Evolutionary conservation across 2,329 filamentous ascomycete genomes (phyloP).

Genomic region (Arthrobotrys iridis): DNA sequence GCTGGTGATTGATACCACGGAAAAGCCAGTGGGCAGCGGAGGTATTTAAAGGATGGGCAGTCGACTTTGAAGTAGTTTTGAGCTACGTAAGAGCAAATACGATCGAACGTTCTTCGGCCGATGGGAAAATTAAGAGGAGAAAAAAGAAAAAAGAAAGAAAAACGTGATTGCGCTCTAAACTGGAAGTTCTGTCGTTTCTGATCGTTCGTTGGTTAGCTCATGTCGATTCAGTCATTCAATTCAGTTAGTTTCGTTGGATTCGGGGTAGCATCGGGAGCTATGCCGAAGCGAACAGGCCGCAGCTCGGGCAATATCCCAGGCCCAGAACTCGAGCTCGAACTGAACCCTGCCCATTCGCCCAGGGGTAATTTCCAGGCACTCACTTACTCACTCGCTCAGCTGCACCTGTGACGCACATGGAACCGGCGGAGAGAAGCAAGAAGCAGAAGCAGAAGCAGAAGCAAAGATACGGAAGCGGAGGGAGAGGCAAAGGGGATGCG

Average conservation of each 20-base stretch:
- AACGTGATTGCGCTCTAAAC: constrained; percentile 37
- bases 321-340: neutral
- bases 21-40: neutral
- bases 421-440: too few relatives aligned
- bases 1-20: neutral
- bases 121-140: too few relatives aligned
- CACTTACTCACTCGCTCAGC: neutral
- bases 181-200: constrained; percentile 36
- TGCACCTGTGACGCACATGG: neutral
- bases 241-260: neutral
- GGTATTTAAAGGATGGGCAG: constrained; percentile 29
- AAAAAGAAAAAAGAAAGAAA: neutral
- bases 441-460: too few relatives aligned
- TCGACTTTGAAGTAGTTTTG: neutral
- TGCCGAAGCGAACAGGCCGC: constrained; percentile 52
- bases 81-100: constrained; percentile 36
- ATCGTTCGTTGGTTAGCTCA: too few relatives aligned
- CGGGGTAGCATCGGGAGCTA: constrained; percentile 51
- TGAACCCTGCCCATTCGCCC: neutral
- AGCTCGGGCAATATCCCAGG: constrained; percentile 18
- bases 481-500: neutral
- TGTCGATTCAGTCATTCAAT: too few relatives aligned
- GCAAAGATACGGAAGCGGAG: too few relatives aligned
- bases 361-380: neutral
- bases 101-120: constrained; percentile 46